A percentile compares a stretch with the other conserved stretches of the same genome.
phyloP scores from a whole-genome alignment of 208 protist species.

The Blastocrithidia nonstop region DNA sequence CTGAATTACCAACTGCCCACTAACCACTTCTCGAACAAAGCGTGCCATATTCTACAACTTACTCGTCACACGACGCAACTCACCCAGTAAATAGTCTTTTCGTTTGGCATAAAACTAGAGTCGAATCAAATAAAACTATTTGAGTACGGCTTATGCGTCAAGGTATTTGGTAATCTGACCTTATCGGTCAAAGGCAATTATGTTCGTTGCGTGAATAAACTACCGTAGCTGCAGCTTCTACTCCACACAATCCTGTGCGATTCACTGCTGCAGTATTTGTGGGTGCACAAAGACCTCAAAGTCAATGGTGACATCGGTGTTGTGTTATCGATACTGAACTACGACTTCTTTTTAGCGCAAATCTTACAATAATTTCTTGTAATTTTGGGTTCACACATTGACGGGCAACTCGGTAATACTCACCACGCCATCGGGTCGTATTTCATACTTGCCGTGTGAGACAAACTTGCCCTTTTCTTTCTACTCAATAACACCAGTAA shows the following conservation, averaged over 20 bases:
- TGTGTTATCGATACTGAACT: slow-evolving; percentile 93
- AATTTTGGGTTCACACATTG: slow-evolving; percentile 91
- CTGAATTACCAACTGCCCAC: slow-evolving; percentile 86
- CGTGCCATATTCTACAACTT: slow-evolving; percentile 96
- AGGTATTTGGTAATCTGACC: slow-evolving; percentile 91
- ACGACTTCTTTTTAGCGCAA: slow-evolving; percentile 79
- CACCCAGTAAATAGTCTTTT: slow-evolving; percentile 86
- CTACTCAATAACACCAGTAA: slow-evolving; percentile 80
- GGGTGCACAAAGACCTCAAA: slow-evolving; percentile 88
- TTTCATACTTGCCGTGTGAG: slow-evolving; percentile 34
- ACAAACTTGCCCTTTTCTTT: slow-evolving; percentile 74
- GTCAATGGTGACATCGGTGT: slow-evolving; percentile 93
- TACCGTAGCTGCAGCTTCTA: slow-evolving; percentile 87
- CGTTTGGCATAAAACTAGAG: slow-evolving; percentile 94
- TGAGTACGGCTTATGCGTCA: slow-evolving; percentile 88
- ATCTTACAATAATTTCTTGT: slow-evolving; percentile 92
- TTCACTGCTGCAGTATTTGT: slow-evolving; percentile 65
- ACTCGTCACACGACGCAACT: slow-evolving; percentile 63
- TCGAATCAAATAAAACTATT: slow-evolving; percentile 94
- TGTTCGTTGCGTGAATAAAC: slow-evolving; percentile 91
- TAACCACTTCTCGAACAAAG: slow-evolving; percentile 95
- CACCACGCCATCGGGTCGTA: slow-evolving; percentile 75
- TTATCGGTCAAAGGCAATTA: slow-evolving; percentile 95
- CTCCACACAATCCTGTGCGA: slow-evolving; percentile 59
- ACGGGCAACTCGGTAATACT: slow-evolving; percentile 96